A percentile compares a stretch with the other conserved stretches of the same genome.
phyloP scores from a whole-genome alignment of 208 protist species.

The Jaenimonas drosophilae region DNA sequence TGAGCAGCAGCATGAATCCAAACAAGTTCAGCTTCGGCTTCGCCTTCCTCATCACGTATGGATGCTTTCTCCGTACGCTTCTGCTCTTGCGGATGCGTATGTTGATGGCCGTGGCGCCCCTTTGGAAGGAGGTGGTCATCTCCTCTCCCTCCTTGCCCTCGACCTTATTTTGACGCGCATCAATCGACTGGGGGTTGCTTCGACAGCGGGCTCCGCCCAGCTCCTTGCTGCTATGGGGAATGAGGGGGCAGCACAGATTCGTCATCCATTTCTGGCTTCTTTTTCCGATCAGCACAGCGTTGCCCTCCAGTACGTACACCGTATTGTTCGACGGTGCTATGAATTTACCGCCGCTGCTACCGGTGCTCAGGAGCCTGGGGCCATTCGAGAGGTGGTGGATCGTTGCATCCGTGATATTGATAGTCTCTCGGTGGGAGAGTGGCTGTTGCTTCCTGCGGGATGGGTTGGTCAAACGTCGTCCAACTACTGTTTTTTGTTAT shows the following conservation, averaged over 20 bases:
- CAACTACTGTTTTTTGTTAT: conserved; percentile 36
- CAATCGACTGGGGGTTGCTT: too few species aligned
- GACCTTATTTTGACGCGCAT: too few species aligned
- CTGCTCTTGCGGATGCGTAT: conserved; percentile 55
- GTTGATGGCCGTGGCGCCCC: conserved; percentile 26
- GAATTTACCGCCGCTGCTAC: not conserved
- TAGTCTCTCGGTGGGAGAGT: conserved; percentile 32
- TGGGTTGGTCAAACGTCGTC: conserved; percentile 24
- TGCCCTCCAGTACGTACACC: too few species aligned
- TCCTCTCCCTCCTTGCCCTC: conserved; percentile 25
- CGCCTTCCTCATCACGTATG: conserved; percentile 36
- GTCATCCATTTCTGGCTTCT: too few species aligned
- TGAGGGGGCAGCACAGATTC: too few species aligned
- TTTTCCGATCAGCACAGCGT: too few species aligned
- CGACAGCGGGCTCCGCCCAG: too few species aligned
- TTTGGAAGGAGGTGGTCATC: conserved; percentile 27
- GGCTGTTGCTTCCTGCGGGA: conserved; percentile 34
- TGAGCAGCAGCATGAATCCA: conserved; percentile 19
- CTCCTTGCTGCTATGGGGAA: too few species aligned
- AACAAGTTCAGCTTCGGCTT: conserved; percentile 17
- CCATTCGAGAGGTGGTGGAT: conserved; percentile 8
- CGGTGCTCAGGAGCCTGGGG: not conserved
- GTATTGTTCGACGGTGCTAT: too few species aligned
- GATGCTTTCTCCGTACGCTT: conserved; percentile 31
- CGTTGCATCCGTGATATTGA: conserved; percentile 15